These are phyloP conservation scores for Entoloma clypeatum DNA, from an alignment of 1,284 basidiomycete genomes.

Conservation along the genomic window DNA sequence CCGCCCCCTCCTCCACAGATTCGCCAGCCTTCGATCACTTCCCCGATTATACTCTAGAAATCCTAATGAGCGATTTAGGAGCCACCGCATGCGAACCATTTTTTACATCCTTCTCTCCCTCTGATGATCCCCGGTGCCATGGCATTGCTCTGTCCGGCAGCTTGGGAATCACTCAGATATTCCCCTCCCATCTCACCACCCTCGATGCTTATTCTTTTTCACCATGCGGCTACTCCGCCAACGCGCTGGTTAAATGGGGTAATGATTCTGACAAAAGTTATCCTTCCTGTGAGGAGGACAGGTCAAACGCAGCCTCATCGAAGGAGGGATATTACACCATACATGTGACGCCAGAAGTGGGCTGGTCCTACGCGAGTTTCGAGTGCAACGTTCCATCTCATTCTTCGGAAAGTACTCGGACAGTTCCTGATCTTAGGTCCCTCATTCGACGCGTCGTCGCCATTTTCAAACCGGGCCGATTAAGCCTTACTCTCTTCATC, in stretches of 20 bases:
- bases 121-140: constrained; percentile 51
- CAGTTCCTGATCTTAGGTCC: constrained; percentile 71
- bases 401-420: constrained; percentile 30
- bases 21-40: constrained; percentile 27
- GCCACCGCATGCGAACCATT: constrained; percentile 75
- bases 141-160: constrained; percentile 67
- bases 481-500: constrained; percentile 91
- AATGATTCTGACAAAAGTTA: constrained; percentile 28
- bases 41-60: constrained; percentile 93
- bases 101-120: constrained; percentile 52
- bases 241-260: constrained; percentile 80
- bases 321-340: constrained; percentile 96
- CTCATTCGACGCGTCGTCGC: constrained; percentile 85
- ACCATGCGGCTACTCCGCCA: constrained; percentile 97
- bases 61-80: constrained; percentile 95
- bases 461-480: constrained; percentile 89
- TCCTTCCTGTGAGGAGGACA: background rate
- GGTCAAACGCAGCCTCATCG: constrained; percentile 6
- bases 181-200: constrained; percentile 74
- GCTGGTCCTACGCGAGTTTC: constrained; percentile 97
- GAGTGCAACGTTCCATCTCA: constrained; percentile 90
- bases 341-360: constrained; percentile 97
- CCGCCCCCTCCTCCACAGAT: constrained; percentile 26
- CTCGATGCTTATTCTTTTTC: constrained; percentile 93
- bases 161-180: constrained; percentile 84